Base-by-base conservation (phyloP, 352 stramenopile species). In the Pythium guiyangense region DNA sequence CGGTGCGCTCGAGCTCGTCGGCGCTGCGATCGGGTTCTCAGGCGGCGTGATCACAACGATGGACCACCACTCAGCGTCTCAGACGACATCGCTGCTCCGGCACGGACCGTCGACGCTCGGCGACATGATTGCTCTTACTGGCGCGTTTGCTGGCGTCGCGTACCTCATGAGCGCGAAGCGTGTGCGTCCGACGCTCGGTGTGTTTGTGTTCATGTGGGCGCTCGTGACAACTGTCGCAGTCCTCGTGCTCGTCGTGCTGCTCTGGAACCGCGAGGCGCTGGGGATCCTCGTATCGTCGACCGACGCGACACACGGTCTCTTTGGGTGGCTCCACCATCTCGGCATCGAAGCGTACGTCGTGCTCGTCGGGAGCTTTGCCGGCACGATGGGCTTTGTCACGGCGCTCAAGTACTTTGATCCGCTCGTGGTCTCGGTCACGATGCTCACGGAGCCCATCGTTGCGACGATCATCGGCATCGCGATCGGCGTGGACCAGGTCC, bases 371-470 rank as follows among this genome's bases (percentile, higher is more conserved):
- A 77, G 61, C 34, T 59, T 79, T 4, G 58, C 56, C 20, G 77
- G 74, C 20, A 81, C 77, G n/a, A 81, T 84, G 69, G 74, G 74
- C 20, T 83, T 84, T 53, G 66, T 87, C 55, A 65, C 54, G n/a
- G 54, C 69, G 6, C 58, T 87, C 49, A 75, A 72, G 50, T 84
- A 84, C 64, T 84, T 87, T 60, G 74, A 83, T 18, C 77, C 77
- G 25, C 59, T 87, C 39, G 74, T 82, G 2, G 71, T 83, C 11
- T 87, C 77, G 6, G 69, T 84, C 43, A 76, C 67, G 40, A 83
- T 83, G 72, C 62, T 84, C 43, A 70, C 62, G 6, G 73, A 84
- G 62, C 77, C 77, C 4, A 60, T 81, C 4, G 68, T 83, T 3
- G 77, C 77, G 11, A 84, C 71, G 1, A 39, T 71, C 34, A 61